A percentile compares a stretch with the other conserved stretches of the same genome.
Evolutionary conservation across 164 flowering plant genomes (phyloP).

Genomic region (Berberis thunbergii): DNA sequence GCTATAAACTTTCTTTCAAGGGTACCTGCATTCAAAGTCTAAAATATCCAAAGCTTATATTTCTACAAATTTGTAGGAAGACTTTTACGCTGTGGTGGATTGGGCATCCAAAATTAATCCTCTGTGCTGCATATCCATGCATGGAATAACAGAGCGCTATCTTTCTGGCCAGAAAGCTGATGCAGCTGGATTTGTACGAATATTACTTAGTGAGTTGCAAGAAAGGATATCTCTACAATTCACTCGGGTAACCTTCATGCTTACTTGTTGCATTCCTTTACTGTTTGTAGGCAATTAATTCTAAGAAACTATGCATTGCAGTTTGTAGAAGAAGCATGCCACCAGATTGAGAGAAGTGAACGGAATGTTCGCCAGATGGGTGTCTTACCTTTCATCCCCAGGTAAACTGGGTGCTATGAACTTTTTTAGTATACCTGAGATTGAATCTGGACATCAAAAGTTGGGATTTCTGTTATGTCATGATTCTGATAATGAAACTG

Average conservation of each 20-base stretch:
- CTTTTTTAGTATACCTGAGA: not conserved
- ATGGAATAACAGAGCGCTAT: constrained; percentile 92
- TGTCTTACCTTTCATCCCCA: constrained; percentile 81
- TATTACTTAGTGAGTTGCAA: constrained; percentile 87
- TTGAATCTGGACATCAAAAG: not conserved
- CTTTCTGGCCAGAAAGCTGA: constrained; percentile 97
- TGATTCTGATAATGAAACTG: not conserved
- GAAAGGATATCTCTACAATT: constrained; percentile 79
- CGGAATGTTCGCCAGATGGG: constrained; percentile 83
- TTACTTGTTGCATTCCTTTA: not conserved
- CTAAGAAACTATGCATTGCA: constrained; percentile 8
- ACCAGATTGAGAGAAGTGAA: constrained; percentile 90
- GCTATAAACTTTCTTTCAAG: too few relatives aligned
- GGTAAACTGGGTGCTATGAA: constrained; percentile 30
- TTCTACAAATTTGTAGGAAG: constrained; percentile 48
- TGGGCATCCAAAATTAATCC: constrained; percentile 99
- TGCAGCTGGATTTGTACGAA: constrained; percentile 98
- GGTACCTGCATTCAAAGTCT: too few relatives aligned
- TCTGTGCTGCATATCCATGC: constrained; percentile 95
- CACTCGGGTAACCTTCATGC: constrained; percentile 37
- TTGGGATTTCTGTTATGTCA: not conserved
- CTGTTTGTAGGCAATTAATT: not conserved
- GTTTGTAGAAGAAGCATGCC: constrained; percentile 99
- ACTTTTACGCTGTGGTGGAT: constrained; percentile 93
- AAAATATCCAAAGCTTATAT: too few relatives aligned